Base-by-base conservation (phyloP, 345 rosid genomes). In the Salix caprea region DNA sequence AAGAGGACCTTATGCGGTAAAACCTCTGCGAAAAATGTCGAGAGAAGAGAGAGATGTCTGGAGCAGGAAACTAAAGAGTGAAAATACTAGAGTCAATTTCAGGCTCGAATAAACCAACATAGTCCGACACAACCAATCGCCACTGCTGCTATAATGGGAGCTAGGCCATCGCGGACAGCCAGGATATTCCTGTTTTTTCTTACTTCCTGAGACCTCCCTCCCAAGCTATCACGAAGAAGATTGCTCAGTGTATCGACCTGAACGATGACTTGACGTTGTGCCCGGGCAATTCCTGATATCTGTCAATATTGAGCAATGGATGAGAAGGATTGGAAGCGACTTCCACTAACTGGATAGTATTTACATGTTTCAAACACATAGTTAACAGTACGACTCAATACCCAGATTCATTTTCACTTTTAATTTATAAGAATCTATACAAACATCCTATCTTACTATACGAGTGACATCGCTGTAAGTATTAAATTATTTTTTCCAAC, bases 181-280 rank as follows among this genome's bases (percentile, higher is more conserved):
- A 46, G 36, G 69, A 75, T 74, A 67, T 80, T 81, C 82, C 76
- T 86, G 78, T 74, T 82, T 15, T 75, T 80, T 80, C 82, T 84
- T 62, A 61, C 87, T 80, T 76, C 83, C 30, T 67, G 78, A 75
- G 85, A 79, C 68, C 82, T 81, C 73, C 89, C 88, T 42, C 85
- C 86, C 66, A 78, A 24, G 80, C 69, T 85, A 75, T 88, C 91
- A 4, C 76, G 85, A 68, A 92, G 77, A 80, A 96, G 86, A 74
- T 70, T 91, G 81, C 84, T 82, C 56, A 96, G 82, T 66, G 80
- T 90, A 79, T 91, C 97, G 34, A 96, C 70, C 85, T 82, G 91
- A 78, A 86, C 91, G 88, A 88, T 86, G 68, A 96, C 82, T 83
- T 92, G 98, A 32, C 94, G 90, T 71, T 96, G 97, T 73, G 91